A percentile compares a stretch with the other conserved stretches of the same genome.
These are phyloP conservation scores for Pyrrhoderma lamaoense DNA, from an alignment of 1,284 basidiomycete genomes.

Conservation along the genomic window DNA sequence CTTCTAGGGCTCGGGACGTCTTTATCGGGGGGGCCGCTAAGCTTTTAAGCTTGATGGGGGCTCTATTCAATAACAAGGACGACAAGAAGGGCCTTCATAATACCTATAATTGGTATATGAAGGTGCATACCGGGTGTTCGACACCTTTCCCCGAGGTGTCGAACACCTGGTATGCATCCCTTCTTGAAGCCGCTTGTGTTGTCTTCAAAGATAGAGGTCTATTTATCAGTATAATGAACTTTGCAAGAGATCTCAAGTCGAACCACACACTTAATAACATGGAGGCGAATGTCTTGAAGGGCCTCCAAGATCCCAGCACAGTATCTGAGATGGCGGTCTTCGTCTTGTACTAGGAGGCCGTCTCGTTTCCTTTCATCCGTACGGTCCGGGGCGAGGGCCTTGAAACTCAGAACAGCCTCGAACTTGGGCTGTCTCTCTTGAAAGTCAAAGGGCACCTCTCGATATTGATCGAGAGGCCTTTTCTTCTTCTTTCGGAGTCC, in stretches of 20 bases:
- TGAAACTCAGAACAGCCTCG: conserved; percentile 20
- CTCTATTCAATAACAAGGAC: conserved; percentile 30
- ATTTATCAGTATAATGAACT: conserved; percentile 24
- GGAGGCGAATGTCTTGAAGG: conserved; percentile 28
- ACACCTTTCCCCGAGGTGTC: conserved; percentile 23
- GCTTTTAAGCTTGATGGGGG: conserved; percentile 24
- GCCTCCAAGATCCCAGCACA: conserved; percentile 27
- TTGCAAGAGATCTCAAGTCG: conserved; percentile 25
- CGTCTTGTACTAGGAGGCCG: conserved; percentile 26
- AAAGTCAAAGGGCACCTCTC: conserved; percentile 21
- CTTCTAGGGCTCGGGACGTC: conserved; percentile 20
- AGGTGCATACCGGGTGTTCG: not conserved
- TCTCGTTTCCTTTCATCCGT: conserved; percentile 28
- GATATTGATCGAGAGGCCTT: conserved; percentile 21
- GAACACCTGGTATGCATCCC: conserved; percentile 29
- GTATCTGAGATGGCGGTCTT: conserved; percentile 31
- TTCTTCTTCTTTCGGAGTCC: too few species aligned
- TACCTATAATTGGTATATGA: conserved; percentile 22
- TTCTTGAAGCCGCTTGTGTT: conserved; percentile 24
- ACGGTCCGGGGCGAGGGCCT: conserved; percentile 20
- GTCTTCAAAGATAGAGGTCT: conserved; percentile 21
- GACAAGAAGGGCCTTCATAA: conserved; percentile 29
- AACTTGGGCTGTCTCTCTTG: conserved; percentile 25
- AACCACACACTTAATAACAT: conserved; percentile 21
- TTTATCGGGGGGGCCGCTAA: conserved; percentile 28